These are phyloP conservation scores for Lentinula edodes DNA, from an alignment of 768 basidiomycete genomes.

Conservation along the genomic window DNA sequence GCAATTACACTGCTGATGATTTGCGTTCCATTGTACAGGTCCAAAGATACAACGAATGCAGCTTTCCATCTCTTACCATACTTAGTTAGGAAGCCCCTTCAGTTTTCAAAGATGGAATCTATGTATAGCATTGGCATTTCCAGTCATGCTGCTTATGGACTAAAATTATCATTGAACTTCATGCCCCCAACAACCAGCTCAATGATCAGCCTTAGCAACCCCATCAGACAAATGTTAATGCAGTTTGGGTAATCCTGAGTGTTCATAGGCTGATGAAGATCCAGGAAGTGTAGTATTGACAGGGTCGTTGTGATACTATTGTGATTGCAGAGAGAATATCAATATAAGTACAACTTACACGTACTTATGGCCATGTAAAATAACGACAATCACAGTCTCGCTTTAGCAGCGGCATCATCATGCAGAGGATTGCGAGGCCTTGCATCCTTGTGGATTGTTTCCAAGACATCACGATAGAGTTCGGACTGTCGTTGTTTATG, in stretches of 20 bases:
- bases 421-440: slow-evolving; percentile 27
- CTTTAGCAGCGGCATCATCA: slow-evolving; percentile 48
- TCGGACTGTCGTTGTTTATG: slow-evolving; percentile 30
- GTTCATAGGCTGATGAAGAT: too few species aligned
- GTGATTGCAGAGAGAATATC: neutral
- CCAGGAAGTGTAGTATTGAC: too few species aligned
- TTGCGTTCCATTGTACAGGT: too few species aligned
- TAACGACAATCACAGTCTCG: slow-evolving; percentile 29
- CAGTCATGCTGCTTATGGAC: neutral
- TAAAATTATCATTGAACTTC: too few species aligned
- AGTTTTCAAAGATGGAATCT: too few species aligned
- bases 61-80: too few species aligned
- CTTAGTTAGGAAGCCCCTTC: too few species aligned
- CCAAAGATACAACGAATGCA: too few species aligned
- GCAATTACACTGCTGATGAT: too few species aligned
- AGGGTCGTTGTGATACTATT: too few species aligned
- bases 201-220: neutral
- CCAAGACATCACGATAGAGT: slow-evolving; percentile 51
- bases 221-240: neutral
- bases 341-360: neutral
- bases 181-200: too few species aligned
- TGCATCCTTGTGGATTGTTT: slow-evolving; percentile 33
- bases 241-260: too few species aligned
- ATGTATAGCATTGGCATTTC: neutral
- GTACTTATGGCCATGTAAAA: neutral